phyloP scores from a whole-genome alignment of 2,329 filamentous ascomycete species.

The Hymenoscyphus scutula region DNA sequence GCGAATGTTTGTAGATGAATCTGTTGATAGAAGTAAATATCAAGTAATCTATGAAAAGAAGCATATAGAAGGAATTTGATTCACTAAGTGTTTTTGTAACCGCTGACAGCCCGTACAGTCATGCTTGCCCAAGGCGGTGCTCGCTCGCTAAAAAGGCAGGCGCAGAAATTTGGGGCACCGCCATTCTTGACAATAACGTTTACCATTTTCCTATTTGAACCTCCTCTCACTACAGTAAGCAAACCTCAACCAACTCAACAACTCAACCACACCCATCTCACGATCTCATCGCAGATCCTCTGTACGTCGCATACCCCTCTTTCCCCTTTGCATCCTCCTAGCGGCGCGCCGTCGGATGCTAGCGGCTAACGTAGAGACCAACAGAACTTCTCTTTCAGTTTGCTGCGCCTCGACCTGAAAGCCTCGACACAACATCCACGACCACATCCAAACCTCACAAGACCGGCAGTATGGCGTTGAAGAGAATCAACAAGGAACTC shows the following conservation, averaged over 20 bases:
- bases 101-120: constrained; percentile 15
- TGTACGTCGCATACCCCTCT: constrained; percentile 16
- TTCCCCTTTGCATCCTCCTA: constrained; percentile 21
- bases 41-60: constrained; percentile 2
- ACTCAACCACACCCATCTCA: constrained; percentile 6
- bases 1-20: background rate
- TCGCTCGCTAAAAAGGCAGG: constrained; percentile 11
- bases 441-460: constrained; percentile 29
- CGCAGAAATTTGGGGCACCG: constrained; percentile 12
- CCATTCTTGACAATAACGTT: constrained; percentile 7
- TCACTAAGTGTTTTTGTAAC: constrained; percentile 2
- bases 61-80: background rate
- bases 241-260: constrained; percentile 4
- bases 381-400: constrained; percentile 27
- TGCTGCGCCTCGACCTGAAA: constrained; percentile 29
- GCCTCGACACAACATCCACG: constrained; percentile 23
- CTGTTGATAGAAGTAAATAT: background rate
- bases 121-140: constrained; percentile 4
- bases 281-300: constrained; percentile 7
- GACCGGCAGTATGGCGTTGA: constrained; percentile 67
- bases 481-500: constrained; percentile 94
- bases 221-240: background rate
- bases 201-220: constrained; percentile 9
- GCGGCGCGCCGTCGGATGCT: constrained; percentile 27
- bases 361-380: constrained; percentile 28